phyloP scores from a whole-genome alignment of 495 filamentous ascomycete species.

The Xylona heveae region DNA sequence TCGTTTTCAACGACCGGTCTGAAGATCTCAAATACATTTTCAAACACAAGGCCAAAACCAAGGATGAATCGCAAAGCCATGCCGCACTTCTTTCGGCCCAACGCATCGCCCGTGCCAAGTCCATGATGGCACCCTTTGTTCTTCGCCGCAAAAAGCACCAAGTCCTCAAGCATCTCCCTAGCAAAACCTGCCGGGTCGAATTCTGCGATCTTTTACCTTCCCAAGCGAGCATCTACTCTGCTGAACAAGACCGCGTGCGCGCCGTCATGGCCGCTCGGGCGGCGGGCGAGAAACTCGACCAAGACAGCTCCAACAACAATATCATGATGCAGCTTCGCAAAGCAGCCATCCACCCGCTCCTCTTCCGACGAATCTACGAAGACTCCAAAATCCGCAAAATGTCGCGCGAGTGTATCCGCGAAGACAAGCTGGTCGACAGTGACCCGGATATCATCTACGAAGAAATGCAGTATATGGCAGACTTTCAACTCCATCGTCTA shows the following conservation, averaged over 20 bases:
- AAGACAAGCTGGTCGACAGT: conserved; percentile 34
- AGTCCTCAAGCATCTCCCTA: conserved; percentile 69
- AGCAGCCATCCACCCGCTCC: conserved; percentile 77
- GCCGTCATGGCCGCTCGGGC: conserved; percentile 33
- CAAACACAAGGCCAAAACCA: conserved; percentile 70
- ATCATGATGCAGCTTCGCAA: conserved; percentile 82
- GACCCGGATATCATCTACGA: conserved; percentile 43
- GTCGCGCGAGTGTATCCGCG: conserved; percentile 47
- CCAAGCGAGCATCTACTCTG: conserved; percentile 51
- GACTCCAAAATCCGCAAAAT: conserved; percentile 57
- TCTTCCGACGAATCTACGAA: conserved; percentile 62
- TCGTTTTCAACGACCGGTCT: conserved; percentile 49
- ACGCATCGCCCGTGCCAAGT: conserved; percentile 64
- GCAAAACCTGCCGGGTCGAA: conserved; percentile 58
- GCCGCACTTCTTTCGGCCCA: conserved; percentile 63
- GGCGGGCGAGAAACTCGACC: conserved; percentile 30
- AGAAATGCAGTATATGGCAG: conserved; percentile 51
- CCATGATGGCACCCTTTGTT: conserved; percentile 89
- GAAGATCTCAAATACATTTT: conserved; percentile 68
- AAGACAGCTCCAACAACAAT: conserved; percentile 35
- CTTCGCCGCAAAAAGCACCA: conserved; percentile 85
- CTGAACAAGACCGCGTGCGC: conserved; percentile 29
- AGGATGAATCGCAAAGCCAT: conserved; percentile 41
- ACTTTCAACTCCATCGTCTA: conserved; percentile 67
- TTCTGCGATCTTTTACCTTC: conserved; percentile 52